Evolutionary conservation across 2,329 filamentous ascomycete species (phyloP).

Genomic region (Sporothrix schenckii): DNA sequence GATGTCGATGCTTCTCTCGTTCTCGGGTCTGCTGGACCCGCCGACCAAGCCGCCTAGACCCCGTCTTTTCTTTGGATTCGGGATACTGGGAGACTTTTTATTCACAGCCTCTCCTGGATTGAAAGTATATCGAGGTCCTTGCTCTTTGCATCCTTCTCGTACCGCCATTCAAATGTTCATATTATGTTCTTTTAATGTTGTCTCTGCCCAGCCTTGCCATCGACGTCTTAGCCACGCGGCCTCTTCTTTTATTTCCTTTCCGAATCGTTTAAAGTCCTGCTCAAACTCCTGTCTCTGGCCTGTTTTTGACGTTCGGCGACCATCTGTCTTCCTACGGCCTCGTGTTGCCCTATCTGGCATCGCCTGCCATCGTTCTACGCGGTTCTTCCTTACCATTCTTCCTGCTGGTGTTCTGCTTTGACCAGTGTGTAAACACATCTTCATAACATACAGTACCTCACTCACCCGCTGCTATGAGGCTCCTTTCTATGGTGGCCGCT

Average conservation of each 20-base stretch:
- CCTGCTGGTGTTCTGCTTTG: neutral
- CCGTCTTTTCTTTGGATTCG: neutral
- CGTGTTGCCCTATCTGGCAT: neutral
- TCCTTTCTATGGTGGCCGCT: conserved; percentile 47
- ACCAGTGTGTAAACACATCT: neutral
- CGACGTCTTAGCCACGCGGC: conserved; percentile 3
- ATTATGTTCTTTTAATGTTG: neutral
- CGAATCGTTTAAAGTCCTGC: neutral
- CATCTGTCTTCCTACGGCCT: neutral
- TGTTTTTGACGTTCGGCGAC: neutral
- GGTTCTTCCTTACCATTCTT: neutral
- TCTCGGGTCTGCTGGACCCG: neutral
- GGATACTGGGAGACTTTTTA: neutral
- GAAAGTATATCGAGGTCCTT: neutral
- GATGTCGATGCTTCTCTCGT: neutral
- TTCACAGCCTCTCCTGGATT: neutral
- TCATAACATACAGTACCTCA: neutral
- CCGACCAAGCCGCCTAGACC: neutral
- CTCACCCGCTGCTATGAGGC: conserved; percentile 49
- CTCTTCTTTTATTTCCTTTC: neutral
- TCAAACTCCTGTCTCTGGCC: conserved; percentile 7
- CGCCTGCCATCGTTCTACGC: neutral
- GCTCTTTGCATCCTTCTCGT: neutral
- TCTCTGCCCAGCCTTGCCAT: neutral
- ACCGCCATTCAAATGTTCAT: too few relatives aligned